Evolutionary conservation across 2,329 filamentous ascomycete genomes (phyloP), one percentile per base, ranked within the genome.

Genomic region (Fusarium paranaense): DNA sequence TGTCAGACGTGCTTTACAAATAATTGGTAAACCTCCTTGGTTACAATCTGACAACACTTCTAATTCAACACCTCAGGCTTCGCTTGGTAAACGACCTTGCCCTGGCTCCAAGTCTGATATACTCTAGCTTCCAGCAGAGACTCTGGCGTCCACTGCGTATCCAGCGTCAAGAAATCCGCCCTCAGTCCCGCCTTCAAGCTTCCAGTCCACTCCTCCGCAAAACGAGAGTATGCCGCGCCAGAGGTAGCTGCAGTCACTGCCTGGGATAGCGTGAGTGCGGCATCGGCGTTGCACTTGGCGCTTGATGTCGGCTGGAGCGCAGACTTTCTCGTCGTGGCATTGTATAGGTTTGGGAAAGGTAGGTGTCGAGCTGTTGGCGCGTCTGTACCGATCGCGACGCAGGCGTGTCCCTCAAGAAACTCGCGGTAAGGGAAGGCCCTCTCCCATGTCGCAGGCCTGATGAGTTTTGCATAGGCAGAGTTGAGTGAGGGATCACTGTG

Each of bases 401-500:
- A 78, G 0, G 90, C 88, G 2, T 89, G 89, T 1, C 83, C 83
- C 50, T 89, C 87, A 2, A 85, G 84, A 38, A 92, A 91, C 56
- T 92, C 90, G 47, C 86, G 85, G 79, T 93, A 92, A 0, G 91
- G 89, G 75, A 92, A 93, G 0, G 90, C 90, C 16, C 90, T 84
- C 60, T 83, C 84, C 81, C 90, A 89, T 1, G 90, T 84, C 18
- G 86, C 81, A 13, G 81, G 78, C 2, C 89, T 90, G 5, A 93
- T 81, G 18, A 92, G 84, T 9, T 83, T 81, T 0, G 89, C 89
- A 89, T 91, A 93, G 0, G 89, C 90, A 32, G 86, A 83, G 4
- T 92, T 81, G 64, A 92, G 90, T 0, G 90, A 88, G 0, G 91
- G 91, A 67, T 90, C 89, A 1, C 87, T 84, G 71, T 91, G 89